phyloP scores from a whole-genome alignment of 2,329 filamentous ascomycete genomes.

The Sporothrix euskadiensis region DNA sequence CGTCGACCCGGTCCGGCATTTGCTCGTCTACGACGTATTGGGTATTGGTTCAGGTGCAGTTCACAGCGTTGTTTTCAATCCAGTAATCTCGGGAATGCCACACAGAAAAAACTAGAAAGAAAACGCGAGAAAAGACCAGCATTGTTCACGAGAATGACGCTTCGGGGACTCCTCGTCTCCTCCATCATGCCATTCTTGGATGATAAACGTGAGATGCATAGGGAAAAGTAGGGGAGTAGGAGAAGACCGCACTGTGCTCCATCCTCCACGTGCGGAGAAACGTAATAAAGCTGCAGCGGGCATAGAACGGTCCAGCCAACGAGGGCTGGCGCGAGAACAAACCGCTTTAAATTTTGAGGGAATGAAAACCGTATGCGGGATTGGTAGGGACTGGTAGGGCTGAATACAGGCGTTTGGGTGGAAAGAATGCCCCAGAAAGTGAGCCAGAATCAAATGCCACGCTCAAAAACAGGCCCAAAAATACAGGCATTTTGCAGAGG shows the following conservation, averaged over 20 bases:
- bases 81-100: neutral
- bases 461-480: neutral
- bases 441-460: neutral
- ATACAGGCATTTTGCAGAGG: neutral
- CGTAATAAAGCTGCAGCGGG: neutral
- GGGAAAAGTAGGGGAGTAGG: conserved; percentile 22
- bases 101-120: neutral
- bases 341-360: conserved; percentile 6
- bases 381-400: neutral
- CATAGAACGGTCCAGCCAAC: neutral
- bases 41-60: neutral
- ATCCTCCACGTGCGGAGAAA: conserved; percentile 7
- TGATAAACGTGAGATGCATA: conserved; percentile 26
- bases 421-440: neutral
- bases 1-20: conserved; percentile 17
- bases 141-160: neutral
- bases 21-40: conserved; percentile 13
- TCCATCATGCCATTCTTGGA: conserved; percentile 26
- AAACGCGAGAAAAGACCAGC: neutral
- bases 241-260: neutral
- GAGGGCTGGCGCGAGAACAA: conserved; percentile 14
- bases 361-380: neutral
- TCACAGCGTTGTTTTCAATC: neutral
- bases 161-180: neutral
- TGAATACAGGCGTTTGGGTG: neutral